Percentiles rank a stretch among this genome's conserved stretches.
These are phyloP conservation scores for Durio zibethinus DNA, from an alignment of 345 rosid species.

Conservation along the genomic window DNA sequence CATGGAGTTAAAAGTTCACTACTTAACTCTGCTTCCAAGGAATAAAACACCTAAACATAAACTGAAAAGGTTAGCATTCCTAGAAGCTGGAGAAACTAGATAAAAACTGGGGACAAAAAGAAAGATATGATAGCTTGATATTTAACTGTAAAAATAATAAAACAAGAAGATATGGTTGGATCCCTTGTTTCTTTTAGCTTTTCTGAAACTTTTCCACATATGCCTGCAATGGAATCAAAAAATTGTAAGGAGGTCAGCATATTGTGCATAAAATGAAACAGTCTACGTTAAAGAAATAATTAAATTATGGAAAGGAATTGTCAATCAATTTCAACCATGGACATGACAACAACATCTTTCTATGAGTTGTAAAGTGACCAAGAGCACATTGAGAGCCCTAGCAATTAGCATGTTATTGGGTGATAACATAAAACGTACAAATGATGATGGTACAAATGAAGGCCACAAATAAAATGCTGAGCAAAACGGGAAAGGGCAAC, in stretches of 20 bases:
- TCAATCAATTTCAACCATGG: not conserved
- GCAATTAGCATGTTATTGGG: not conserved
- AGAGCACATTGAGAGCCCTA: not conserved
- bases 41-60: constrained; percentile 9
- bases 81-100: constrained; percentile 1
- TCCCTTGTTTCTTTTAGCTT: constrained; percentile 35
- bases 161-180: not conserved
- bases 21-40: constrained; percentile 18
- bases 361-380: not conserved
- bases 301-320: not conserved
- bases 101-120: not conserved
- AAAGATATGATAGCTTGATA: constrained; percentile 4
- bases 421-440: not conserved
- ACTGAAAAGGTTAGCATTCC: not conserved
- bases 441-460: not conserved
- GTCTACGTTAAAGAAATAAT: not conserved
- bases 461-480: not conserved
- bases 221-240: constrained; percentile 37
- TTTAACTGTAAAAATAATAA: constrained; percentile 3
- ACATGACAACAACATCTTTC: not conserved
- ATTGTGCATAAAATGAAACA: not conserved
- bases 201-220: constrained; percentile 54
- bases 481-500: not conserved
- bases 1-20: constrained; percentile 18
- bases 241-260: not conserved